These are phyloP conservation scores for Colletotrichum karsti DNA, from an alignment of 2,329 filamentous ascomycete species.

Conservation along the genomic window DNA sequence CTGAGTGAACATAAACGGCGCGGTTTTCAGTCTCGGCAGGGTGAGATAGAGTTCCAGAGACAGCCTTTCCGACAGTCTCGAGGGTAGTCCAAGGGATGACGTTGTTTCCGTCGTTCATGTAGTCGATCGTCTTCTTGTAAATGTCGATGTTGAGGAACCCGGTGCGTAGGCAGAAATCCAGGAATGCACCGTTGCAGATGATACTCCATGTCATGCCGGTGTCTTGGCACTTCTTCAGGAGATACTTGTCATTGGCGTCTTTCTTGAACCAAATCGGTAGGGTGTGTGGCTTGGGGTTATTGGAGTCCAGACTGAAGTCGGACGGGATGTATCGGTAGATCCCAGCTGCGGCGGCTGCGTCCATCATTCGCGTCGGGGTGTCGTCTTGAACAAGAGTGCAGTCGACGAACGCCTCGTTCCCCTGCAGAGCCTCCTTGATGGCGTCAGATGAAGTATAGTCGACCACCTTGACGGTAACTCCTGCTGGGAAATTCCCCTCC, in stretches of 20 bases:
- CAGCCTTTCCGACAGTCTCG: conserved; percentile 33
- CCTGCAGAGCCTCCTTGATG: conserved; percentile 58
- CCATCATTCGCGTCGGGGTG: conserved; percentile 54
- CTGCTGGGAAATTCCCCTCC: conserved; percentile 31
- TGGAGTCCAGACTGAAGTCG: conserved; percentile 57
- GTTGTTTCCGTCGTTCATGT: conserved; percentile 35
- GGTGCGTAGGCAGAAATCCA: conserved; percentile 35
- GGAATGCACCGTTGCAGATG: conserved; percentile 38
- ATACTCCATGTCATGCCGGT: conserved; percentile 36
- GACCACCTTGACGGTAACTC: conserved; percentile 52
- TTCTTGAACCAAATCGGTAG: conserved; percentile 33
- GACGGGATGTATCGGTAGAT: conserved; percentile 70
- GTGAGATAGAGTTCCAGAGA: conserved; percentile 34
- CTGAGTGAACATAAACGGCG: conserved; percentile 32
- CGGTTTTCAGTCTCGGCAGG: conserved; percentile 38
- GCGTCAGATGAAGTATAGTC: conserved; percentile 57
- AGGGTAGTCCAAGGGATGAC: conserved; percentile 34
- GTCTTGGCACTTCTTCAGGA: conserved; percentile 4
- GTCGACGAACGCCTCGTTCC: conserved; percentile 63
- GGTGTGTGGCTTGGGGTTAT: conserved; percentile 23
- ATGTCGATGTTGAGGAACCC: conserved; percentile 35
- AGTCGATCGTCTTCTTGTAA: conserved; percentile 28
- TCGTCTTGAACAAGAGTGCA: conserved; percentile 41
- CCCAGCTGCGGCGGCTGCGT: conserved; percentile 66
- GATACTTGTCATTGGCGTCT: conserved; percentile 9